Percentiles rank a stretch among this genome's conserved stretches.
These are phyloP conservation scores for Astragalus glycyphyllos DNA, from an alignment of 306 rosid genomes.

Conservation along the genomic window DNA sequence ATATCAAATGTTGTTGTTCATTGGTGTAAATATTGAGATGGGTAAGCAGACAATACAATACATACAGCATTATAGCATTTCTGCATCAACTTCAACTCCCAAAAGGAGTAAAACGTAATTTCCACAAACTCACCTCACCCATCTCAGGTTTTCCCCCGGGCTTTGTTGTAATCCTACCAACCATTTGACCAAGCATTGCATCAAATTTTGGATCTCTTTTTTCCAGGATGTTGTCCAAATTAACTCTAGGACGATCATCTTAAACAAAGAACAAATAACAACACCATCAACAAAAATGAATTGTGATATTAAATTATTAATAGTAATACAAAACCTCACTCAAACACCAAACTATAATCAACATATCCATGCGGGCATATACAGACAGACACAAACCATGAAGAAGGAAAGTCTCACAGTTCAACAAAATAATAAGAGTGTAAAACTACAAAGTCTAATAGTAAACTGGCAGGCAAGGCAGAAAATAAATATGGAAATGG, in stretches of 20 bases:
- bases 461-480: background rate
- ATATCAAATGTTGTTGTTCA: constrained; percentile 1
- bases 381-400: constrained; percentile 22
- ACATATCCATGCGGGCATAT: background rate
- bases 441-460: constrained; percentile 8
- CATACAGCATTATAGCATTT: constrained; percentile 12
- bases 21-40: constrained; percentile 4
- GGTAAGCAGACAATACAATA: background rate
- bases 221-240: constrained; percentile 67
- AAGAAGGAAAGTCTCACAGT: background rate
- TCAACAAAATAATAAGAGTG: constrained; percentile 16
- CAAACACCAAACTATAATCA: constrained; percentile 27
- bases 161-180: constrained; percentile 77
- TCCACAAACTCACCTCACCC: constrained; percentile 83
- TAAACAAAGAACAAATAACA: constrained; percentile 44
- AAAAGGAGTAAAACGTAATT: constrained; percentile 10
- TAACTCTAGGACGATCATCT: constrained; percentile 58
- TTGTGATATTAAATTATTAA: background rate
- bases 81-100: constrained; percentile 13
- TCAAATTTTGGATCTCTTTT: constrained; percentile 80
- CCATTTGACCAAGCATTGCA: constrained; percentile 91
- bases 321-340: constrained; percentile 28
- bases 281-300: constrained; percentile 40
- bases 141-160: constrained; percentile 90
- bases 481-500: constrained; percentile 3